A percentile compares a stretch with the other conserved stretches of the same genome.
phyloP scores from a whole-genome alignment of 768 basidiomycete species.

The Mrakia frigida region DNA sequence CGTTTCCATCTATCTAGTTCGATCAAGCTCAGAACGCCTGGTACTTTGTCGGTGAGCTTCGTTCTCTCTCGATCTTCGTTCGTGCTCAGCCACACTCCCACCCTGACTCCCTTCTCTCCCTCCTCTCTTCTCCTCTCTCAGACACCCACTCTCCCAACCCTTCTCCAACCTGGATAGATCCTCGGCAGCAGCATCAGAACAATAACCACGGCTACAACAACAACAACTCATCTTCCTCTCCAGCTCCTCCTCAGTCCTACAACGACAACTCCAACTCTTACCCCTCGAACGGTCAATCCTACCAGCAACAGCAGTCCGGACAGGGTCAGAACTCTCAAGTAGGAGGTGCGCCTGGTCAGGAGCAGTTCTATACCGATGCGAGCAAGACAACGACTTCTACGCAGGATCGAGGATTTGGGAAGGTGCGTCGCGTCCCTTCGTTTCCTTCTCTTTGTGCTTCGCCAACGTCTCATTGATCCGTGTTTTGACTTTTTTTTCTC shows the following conservation, averaged over 20 bases:
- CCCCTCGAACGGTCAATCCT: background rate
- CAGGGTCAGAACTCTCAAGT: background rate
- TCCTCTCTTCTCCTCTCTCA: no score
- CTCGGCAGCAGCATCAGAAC: constrained; percentile 14
- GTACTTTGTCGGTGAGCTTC: constrained; percentile 1
- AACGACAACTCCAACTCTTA: background rate
- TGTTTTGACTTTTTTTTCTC: background rate
- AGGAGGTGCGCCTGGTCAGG: background rate
- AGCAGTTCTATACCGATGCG: constrained; percentile 11
- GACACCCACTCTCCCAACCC: constrained; percentile 6
- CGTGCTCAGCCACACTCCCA: background rate
- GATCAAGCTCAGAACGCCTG: background rate
- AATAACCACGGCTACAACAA: background rate
- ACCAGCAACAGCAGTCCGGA: background rate
- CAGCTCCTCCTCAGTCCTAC: constrained; percentile 4
- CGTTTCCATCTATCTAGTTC: background rate
- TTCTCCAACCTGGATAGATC: background rate
- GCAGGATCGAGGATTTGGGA: background rate
- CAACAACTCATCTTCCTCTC: background rate
- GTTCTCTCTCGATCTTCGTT: background rate
- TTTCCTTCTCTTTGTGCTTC: background rate
- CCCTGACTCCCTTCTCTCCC: background rate
- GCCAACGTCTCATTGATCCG: background rate
- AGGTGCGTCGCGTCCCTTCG: background rate
- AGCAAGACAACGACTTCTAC: constrained; percentile 3